Evolutionary conservation across 768 basidiomycete species (phyloP), one percentile per base, ranked within the genome.

Genomic region (Termitomyces sp.): DNA sequence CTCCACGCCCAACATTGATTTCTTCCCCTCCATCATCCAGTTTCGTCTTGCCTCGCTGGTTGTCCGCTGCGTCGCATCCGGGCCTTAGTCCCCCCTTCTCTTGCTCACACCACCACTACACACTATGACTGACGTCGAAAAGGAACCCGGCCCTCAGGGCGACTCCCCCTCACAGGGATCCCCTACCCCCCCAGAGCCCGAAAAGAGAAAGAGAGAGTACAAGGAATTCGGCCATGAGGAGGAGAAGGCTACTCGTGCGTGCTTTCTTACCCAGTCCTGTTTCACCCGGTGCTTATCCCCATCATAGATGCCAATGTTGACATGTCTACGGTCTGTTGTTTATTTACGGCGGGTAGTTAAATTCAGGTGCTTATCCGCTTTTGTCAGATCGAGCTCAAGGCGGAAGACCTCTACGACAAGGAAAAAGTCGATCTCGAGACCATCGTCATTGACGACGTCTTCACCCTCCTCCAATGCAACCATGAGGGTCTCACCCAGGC

Each of bases 381-480:
- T 32, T 27, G n/a, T 39, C 43, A 79, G 84, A 95, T 95, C 60
- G 89, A 94, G 74, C 82, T 95, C 65, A 93, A 87, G 72, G 92
- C 93, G 4, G 93, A 95, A 74, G 93, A 95, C 72, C 76, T 95
- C 50, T 98, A 97, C 72, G 95, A 97, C 76, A 96, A 96, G 79
- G 96, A 98, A 77, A 98, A 98, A 80, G 96, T 98, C 75, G 96
- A 98, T 75, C 81, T 98, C 59, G 96, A 98, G 80, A 95, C 94
- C 22, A 89, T 98, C 65, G 89, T 93, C 63, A 90, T 98, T 71
- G 93, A 94, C 65, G 96, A 98, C 68, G 95, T 98, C 72, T 94
- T 97, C 82, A 92, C 88, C 60, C 88, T 98, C 51, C 87, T 98
- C 51, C 94, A 98, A 73, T 95, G 93, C 72, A 81, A 83, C 64